These are phyloP conservation scores for Ceratocystis papillata DNA, from an alignment of 2,329 filamentous ascomycete genomes.

Conservation along the genomic window DNA sequence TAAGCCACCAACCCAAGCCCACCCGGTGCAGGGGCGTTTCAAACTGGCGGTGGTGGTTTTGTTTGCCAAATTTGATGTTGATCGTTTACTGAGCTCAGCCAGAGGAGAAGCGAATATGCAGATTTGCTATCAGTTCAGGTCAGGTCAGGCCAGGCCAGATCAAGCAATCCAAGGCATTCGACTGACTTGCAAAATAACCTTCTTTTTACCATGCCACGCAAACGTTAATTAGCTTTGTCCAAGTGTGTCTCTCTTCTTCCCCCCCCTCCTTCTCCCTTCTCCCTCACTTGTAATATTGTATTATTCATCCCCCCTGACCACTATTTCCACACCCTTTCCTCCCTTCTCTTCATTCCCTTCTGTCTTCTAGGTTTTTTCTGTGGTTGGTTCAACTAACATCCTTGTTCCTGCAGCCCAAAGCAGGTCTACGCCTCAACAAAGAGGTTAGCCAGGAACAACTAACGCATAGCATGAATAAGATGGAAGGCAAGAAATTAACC, in stretches of 20 bases:
- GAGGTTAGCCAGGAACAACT: constrained; percentile 5
- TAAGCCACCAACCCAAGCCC: background rate
- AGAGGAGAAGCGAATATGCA: background rate
- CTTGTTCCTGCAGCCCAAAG: background rate
- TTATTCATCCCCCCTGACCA: background rate
- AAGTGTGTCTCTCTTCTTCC: background rate
- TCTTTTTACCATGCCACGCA: background rate
- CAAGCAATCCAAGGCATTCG: too few relatives aligned
- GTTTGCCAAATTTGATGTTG: background rate
- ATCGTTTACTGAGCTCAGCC: background rate
- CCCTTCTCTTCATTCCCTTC: background rate
- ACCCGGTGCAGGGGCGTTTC: background rate
- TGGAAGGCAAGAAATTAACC: background rate
- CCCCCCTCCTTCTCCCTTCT: background rate
- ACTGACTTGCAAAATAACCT: too few relatives aligned
- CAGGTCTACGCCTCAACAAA: background rate
- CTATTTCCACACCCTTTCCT: background rate
- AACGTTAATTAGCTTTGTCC: background rate
- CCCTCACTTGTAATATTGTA: background rate
- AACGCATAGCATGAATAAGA: background rate
- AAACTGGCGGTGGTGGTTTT: background rate
- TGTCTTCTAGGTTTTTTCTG: background rate
- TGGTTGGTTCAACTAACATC: background rate
- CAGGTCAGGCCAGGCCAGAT: too few relatives aligned
- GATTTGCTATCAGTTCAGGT: too few relatives aligned